Evolutionary conservation across 495 filamentous ascomycete genomes (phyloP).

Genomic region (Aspergillus coremiiformis): DNA sequence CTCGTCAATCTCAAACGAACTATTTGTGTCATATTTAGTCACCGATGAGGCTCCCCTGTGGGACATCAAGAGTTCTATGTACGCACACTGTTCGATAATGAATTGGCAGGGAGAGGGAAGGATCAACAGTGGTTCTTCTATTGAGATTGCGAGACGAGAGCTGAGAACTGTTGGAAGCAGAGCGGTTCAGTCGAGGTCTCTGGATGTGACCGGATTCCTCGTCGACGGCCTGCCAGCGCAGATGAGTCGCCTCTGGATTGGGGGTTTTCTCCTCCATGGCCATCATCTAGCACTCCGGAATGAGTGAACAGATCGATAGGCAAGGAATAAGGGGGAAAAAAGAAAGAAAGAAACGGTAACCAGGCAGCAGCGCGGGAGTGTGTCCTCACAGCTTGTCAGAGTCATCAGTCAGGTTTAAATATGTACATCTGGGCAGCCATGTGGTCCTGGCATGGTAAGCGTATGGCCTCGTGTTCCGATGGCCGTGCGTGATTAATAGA

Average conservation of each 20-base stretch:
- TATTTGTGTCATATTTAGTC: background rate
- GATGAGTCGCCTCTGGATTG: slow-evolving; percentile 1
- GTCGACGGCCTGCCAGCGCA: slow-evolving; percentile 4
- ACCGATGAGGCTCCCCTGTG: background rate
- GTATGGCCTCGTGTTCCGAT: background rate
- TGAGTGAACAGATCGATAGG: background rate
- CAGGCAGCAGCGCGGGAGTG: background rate
- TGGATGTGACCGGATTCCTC: background rate
- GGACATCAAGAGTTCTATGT: background rate
- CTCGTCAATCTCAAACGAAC: slow-evolving; percentile 8
- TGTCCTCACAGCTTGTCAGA: background rate
- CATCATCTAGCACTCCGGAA: background rate
- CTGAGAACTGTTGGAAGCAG: background rate
- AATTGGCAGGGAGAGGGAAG: slow-evolving; percentile 5
- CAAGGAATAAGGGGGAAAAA: background rate
- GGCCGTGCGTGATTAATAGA: background rate
- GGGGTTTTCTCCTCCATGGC: slow-evolving; percentile 10
- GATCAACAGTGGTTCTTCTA: slow-evolving; percentile 2
- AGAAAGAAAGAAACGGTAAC: background rate
- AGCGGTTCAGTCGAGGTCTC: background rate
- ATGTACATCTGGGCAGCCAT: background rate
- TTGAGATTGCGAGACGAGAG: background rate
- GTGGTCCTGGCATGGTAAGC: background rate
- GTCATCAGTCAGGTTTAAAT: background rate
- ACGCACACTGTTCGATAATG: slow-evolving; percentile 8